phyloP scores from a whole-genome alignment of 208 protist genomes.

The Herpetomonas muscarum region DNA sequence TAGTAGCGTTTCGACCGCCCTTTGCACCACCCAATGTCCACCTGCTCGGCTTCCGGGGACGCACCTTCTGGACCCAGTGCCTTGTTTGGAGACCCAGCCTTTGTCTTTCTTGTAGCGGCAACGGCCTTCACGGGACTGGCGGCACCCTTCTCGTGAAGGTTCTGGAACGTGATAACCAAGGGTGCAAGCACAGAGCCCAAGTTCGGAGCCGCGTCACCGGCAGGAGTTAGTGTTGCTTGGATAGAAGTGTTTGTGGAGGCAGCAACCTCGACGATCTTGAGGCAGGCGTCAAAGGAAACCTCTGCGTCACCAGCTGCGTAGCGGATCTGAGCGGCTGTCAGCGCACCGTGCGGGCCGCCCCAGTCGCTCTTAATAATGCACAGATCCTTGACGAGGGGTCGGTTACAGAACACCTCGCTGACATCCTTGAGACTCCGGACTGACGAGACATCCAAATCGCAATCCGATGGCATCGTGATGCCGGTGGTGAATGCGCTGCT shows the following conservation, averaged over 20 bases:
- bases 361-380: constrained; percentile 50
- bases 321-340: constrained; percentile 46
- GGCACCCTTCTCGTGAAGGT: no score
- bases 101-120: no score
- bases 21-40: constrained; percentile 17
- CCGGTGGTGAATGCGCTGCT: no score
- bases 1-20: constrained; percentile 51
- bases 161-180: no score
- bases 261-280: constrained; percentile 30
- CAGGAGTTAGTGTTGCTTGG: no score
- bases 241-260: neutral
- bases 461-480: no score
- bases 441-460: neutral
- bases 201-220: neutral
- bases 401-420: constrained; percentile 22
- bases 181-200: no score
- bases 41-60: neutral
- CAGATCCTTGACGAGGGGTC: constrained; percentile 37
- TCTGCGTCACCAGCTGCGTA: constrained; percentile 57
- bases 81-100: no score
- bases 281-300: constrained; percentile 46
- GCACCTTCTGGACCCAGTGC: no score
- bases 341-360: constrained; percentile 38
- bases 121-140: no score
- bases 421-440: constrained; percentile 44